phyloP scores from a whole-genome alignment of 1,139 yeast genomes.

The Geotrichum klebahnii region DNA sequence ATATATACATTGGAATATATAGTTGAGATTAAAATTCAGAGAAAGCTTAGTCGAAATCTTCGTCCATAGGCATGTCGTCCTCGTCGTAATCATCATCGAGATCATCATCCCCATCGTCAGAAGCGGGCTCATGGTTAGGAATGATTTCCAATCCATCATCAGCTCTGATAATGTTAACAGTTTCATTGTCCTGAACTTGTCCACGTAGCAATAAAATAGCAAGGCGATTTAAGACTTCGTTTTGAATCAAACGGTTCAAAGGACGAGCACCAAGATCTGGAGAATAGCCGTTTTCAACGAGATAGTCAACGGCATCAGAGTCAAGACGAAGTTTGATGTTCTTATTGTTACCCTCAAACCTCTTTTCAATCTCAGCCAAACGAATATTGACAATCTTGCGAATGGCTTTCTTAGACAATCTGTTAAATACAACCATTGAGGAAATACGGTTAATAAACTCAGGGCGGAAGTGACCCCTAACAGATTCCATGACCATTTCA shows the following conservation, averaged over 20 bases:
- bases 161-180: conserved; percentile 59
- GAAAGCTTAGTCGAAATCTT: conserved; percentile 40
- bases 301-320: conserved; percentile 71
- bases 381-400: conserved; percentile 86
- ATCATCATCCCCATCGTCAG: conserved; percentile 12
- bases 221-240: conserved; percentile 70
- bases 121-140: conserved; percentile 66
- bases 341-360: conserved; percentile 82
- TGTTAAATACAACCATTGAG: conserved; percentile 86
- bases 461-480: conserved; percentile 91
- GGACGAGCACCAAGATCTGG: conserved; percentile 97
- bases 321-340: conserved; percentile 64
- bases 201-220: conserved; percentile 87
- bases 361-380: conserved; percentile 72
- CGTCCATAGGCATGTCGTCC: conserved; percentile 48
- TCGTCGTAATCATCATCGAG: conserved; percentile 35
- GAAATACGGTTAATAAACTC: conserved; percentile 95
- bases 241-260: conserved; percentile 86
- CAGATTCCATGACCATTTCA: conserved; percentile 54
- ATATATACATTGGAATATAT: not conserved
- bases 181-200: conserved; percentile 82
- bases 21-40: not conserved
- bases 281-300: conserved; percentile 75
- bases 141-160: conserved; percentile 65
- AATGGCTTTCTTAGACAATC: conserved; percentile 85